These are phyloP conservation scores for Bathelium albidoporum DNA, from an alignment of 495 filamentous ascomycete species.

Conservation along the genomic window DNA sequence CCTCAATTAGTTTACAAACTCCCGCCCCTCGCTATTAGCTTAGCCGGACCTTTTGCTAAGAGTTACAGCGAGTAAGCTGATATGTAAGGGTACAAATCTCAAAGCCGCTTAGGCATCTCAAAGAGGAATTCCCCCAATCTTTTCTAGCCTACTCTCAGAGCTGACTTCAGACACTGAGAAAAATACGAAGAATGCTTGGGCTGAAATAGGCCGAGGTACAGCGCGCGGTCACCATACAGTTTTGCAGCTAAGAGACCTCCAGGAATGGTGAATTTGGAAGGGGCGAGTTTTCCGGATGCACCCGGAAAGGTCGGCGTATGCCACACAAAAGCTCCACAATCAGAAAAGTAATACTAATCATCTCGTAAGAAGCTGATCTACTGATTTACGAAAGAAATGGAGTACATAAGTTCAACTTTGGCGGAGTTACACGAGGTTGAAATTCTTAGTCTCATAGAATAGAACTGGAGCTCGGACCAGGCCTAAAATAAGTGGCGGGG, in stretches of 20 bases:
- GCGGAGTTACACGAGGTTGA: background rate
- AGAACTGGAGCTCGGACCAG: background rate
- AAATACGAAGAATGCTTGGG: background rate
- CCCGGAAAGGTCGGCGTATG: background rate
- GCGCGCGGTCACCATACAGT: no score
- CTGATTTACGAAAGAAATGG: background rate
- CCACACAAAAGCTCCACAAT: background rate
- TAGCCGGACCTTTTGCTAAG: no score
- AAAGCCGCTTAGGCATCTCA: no score
- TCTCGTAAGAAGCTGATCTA: background rate
- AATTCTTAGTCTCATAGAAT: background rate
- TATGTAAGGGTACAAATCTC: no score
- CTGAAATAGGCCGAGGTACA: no score
- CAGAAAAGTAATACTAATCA: background rate
- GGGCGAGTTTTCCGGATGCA: background rate
- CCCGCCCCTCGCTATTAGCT: no score
- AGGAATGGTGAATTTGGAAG: background rate
- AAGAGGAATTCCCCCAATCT: no score
- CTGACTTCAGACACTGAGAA: background rate
- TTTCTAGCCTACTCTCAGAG: background rate
- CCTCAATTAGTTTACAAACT: no score
- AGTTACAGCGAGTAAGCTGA: no score
- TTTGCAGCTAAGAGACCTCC: background rate
- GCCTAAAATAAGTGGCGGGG: background rate
- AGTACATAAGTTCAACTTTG: background rate